phyloP scores from a whole-genome alignment of 2,329 filamentous ascomycete species.

The Dryadomyces sulphureus region DNA sequence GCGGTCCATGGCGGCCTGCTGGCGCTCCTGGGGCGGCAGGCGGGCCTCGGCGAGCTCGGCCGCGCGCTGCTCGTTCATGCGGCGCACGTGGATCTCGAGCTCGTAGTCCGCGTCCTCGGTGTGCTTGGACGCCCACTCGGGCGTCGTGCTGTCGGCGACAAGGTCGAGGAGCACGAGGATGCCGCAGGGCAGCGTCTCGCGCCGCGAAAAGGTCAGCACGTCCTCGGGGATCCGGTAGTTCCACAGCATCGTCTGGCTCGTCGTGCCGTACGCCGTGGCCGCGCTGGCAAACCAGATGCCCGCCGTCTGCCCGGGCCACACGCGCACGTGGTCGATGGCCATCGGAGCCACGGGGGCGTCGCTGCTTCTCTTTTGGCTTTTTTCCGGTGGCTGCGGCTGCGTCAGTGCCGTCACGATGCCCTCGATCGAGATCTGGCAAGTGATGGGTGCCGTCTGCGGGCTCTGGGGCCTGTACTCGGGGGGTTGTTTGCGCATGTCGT shows the following conservation, averaged over 20 bases:
- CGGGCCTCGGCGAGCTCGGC: constrained; percentile 28
- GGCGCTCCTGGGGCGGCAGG: constrained; percentile 26
- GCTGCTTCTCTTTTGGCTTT: no score
- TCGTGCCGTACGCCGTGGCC: constrained; percentile 38
- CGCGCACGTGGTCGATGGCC: constrained; percentile 31
- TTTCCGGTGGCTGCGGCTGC: constrained; percentile 13
- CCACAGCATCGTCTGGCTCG: constrained; percentile 42
- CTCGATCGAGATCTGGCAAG: constrained; percentile 32
- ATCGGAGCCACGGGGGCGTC: background rate
- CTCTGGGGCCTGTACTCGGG: constrained; percentile 1
- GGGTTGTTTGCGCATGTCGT: background rate
- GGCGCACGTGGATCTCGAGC: constrained; percentile 21
- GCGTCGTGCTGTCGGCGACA: constrained; percentile 34
- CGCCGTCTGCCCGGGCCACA: constrained; percentile 16
- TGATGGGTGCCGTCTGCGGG: constrained; percentile 18
- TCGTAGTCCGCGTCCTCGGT: constrained; percentile 20
- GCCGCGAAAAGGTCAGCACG: constrained; percentile 33
- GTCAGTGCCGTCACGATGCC: constrained; percentile 31
- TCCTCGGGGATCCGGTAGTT: constrained; percentile 42
- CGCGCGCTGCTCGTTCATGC: constrained; percentile 23
- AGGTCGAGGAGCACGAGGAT: constrained; percentile 39
- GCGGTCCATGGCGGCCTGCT: constrained; percentile 25
- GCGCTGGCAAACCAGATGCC: constrained; percentile 43
- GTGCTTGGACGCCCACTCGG: constrained; percentile 35
- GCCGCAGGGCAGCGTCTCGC: constrained; percentile 41